These are phyloP conservation scores for Diphasiastrum complanatum DNA, from an alignment of 83 land plant genomes.

Conservation along the genomic window DNA sequence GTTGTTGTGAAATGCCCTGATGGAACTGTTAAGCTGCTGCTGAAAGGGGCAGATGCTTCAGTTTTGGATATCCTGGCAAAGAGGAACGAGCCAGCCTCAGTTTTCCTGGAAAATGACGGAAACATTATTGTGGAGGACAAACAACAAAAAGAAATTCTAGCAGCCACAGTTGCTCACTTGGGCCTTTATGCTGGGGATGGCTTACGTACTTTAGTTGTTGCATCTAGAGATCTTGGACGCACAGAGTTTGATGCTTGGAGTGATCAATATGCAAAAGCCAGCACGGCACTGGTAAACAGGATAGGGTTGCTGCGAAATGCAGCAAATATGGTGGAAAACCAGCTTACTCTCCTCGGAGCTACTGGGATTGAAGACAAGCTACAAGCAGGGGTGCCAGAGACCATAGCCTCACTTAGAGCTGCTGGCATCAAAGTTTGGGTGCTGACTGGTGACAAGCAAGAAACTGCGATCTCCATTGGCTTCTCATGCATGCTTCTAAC, in stretches of 20 bases:
- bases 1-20: conserved; percentile 71
- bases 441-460: too few species aligned
- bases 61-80: conserved; percentile 48
- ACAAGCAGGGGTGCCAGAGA: too few species aligned
- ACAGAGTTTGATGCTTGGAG: conserved; percentile 72
- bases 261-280: conserved; percentile 58
- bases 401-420: too few species aligned
- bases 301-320: conserved; percentile 61
- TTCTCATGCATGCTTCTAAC: too few species aligned
- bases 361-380: conserved; percentile 91
- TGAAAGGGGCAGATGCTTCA: conserved; percentile 90
- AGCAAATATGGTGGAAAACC: conserved; percentile 67
- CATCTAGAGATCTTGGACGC: conserved; percentile 48
- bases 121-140: neutral
- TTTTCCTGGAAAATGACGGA: neutral
- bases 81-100: neutral
- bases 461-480: too few species aligned
- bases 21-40: conserved; percentile 61
- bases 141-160: conserved; percentile 1
- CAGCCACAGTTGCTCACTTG: conserved; percentile 53
- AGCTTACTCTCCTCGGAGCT: conserved; percentile 67
- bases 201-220: conserved; percentile 82
- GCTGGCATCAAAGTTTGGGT: too few species aligned
- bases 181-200: conserved; percentile 64
- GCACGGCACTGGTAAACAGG: conserved; percentile 68